These are phyloP conservation scores for Xylariaceae sp. DNA, from an alignment of 2,329 filamentous ascomycete genomes.

Conservation along the genomic window DNA sequence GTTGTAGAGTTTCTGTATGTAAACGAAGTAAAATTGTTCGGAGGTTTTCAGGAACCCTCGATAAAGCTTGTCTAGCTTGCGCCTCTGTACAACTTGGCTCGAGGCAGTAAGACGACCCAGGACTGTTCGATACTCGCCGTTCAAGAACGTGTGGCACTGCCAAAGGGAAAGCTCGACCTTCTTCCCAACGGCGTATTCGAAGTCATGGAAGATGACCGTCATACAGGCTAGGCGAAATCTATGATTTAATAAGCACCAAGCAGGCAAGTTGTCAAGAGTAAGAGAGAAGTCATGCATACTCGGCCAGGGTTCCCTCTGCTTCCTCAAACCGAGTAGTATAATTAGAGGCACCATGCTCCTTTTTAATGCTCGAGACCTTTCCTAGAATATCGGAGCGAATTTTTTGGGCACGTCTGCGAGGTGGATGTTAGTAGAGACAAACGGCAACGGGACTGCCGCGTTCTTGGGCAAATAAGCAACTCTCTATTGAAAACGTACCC, in stretches of 20 bases:
- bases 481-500: slow-evolving; percentile 24
- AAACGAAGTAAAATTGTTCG: slow-evolving; percentile 83
- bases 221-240: slow-evolving; percentile 71
- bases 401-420: slow-evolving; percentile 28
- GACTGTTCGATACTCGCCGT: slow-evolving; percentile 69
- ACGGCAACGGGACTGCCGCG: neutral
- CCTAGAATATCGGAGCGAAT: slow-evolving; percentile 28
- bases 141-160: slow-evolving; percentile 73
- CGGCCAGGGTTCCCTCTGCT: slow-evolving; percentile 31
- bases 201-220: slow-evolving; percentile 67
- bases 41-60: slow-evolving; percentile 80
- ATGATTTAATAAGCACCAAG: slow-evolving; percentile 21
- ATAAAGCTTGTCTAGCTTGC: slow-evolving; percentile 79
- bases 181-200: slow-evolving; percentile 58
- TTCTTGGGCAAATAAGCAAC: neutral
- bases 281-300: slow-evolving; percentile 27
- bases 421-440: slow-evolving; percentile 14
- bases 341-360: slow-evolving; percentile 29
- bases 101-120: slow-evolving; percentile 53
- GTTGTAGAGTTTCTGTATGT: slow-evolving; percentile 70
- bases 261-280: slow-evolving; percentile 3
- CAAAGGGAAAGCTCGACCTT: slow-evolving; percentile 71
- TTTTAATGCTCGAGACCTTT: slow-evolving; percentile 29
- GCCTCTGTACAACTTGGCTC: slow-evolving; percentile 57
- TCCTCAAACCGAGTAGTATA: slow-evolving; percentile 33